Conservation (phyloP, 2,329 filamentous ascomycete genomes). For the Fusarium paranaense region DNA sequence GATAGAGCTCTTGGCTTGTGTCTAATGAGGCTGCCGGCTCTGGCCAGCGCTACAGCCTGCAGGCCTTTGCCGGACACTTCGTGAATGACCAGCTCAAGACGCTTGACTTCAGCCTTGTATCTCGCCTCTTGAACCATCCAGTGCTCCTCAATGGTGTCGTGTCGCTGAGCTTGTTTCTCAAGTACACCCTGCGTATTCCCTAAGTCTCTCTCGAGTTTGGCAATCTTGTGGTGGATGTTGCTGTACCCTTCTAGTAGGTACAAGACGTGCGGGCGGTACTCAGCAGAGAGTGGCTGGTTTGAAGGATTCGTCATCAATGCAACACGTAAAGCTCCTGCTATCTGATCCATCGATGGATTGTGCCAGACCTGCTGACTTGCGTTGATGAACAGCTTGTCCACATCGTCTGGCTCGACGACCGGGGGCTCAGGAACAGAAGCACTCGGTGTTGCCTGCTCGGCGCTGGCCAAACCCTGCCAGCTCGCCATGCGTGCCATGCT, state of each 20-base stretch:
- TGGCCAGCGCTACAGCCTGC: slow-evolving; percentile 57
- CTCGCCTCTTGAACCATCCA: slow-evolving; percentile 40
- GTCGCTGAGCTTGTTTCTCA: slow-evolving; percentile 51
- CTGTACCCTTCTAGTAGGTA: slow-evolving; percentile 53
- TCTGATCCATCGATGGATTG: slow-evolving; percentile 57
- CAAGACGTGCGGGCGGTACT: slow-evolving; percentile 57
- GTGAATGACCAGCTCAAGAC: slow-evolving; percentile 48
- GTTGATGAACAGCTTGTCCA: slow-evolving; percentile 29
- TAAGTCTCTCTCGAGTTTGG: slow-evolving; percentile 51
- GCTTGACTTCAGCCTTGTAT: slow-evolving; percentile 48
- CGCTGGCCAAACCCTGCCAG: slow-evolving; percentile 19
- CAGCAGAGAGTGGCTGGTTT: slow-evolving; percentile 51
- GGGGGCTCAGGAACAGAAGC: neutral
- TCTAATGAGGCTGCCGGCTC: slow-evolving; percentile 54
- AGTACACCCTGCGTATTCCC: slow-evolving; percentile 50
- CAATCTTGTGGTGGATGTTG: slow-evolving; percentile 42
- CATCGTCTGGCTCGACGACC: slow-evolving; percentile 21
- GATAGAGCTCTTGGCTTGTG: neutral
- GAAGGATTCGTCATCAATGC: slow-evolving; percentile 53
- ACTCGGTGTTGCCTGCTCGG: neutral
- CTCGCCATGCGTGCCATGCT: slow-evolving; percentile 24
- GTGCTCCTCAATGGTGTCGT: slow-evolving; percentile 35
- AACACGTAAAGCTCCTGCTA: slow-evolving; percentile 58
- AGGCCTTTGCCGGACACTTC: slow-evolving; percentile 56
- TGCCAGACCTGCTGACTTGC: slow-evolving; percentile 48